These are phyloP conservation scores for Bruguiera parviflora DNA, from an alignment of 345 rosid species.

Conservation along the genomic window DNA sequence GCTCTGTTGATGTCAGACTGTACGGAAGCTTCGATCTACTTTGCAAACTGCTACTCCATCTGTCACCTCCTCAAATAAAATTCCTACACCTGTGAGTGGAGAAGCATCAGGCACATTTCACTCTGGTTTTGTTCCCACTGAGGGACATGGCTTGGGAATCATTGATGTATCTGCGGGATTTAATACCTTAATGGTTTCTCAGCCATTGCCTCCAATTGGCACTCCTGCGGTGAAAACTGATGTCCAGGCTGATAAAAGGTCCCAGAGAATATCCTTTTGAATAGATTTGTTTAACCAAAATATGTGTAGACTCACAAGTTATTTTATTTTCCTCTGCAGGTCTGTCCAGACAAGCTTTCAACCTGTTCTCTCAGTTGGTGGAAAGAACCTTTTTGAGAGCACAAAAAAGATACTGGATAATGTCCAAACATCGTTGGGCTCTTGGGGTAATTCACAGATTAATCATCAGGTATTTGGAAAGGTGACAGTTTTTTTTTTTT, in stretches of 20 bases:
- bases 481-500: neutral
- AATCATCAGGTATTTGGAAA: slow-evolving; percentile 63
- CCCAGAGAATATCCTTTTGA: slow-evolving; percentile 51
- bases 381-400: slow-evolving; percentile 48
- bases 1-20: slow-evolving; percentile 47
- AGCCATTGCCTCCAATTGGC: slow-evolving; percentile 74
- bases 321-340: slow-evolving; percentile 38
- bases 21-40: slow-evolving; percentile 48
- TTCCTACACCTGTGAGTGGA: slow-evolving; percentile 37
- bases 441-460: slow-evolving; percentile 64
- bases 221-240: slow-evolving; percentile 64
- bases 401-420: slow-evolving; percentile 57
- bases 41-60: slow-evolving; percentile 35
- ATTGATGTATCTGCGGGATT: slow-evolving; percentile 43
- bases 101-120: slow-evolving; percentile 34
- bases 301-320: slow-evolving; percentile 2
- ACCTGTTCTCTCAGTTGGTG: slow-evolving; percentile 39
- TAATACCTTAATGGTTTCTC: slow-evolving; percentile 35
- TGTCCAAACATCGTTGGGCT: slow-evolving; percentile 58
- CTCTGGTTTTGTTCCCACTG: slow-evolving; percentile 37
- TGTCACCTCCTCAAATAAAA: slow-evolving; percentile 43
- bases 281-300: slow-evolving; percentile 14
- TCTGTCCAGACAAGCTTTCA: slow-evolving; percentile 41
- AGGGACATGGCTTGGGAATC: slow-evolving; percentile 32
- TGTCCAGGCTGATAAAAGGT: slow-evolving; percentile 43